Evolutionary conservation across 2,329 filamentous ascomycete genomes (phyloP).

Genomic region (Fusarium camptoceras): DNA sequence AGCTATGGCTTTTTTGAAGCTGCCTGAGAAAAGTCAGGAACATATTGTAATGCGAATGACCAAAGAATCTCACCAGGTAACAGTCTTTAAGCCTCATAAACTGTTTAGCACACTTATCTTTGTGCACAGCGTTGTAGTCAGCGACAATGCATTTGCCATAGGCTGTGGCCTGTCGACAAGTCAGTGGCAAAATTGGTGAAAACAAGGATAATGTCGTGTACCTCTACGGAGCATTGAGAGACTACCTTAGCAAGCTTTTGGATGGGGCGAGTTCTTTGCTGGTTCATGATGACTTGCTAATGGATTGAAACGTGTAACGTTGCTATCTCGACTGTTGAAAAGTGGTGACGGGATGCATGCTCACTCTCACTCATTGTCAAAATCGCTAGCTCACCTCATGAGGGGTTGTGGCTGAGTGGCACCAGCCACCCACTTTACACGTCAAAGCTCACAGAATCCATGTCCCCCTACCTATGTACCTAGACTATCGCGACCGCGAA

Average conservation of each 20-base stretch:
- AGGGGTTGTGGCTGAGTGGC: constrained; percentile 4
- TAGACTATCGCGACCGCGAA: constrained; percentile 41
- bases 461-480: background rate
- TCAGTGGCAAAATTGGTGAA: constrained; percentile 1
- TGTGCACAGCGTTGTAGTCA: constrained; percentile 90
- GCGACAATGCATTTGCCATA: constrained; percentile 93
- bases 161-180: constrained; percentile 71
- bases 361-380: background rate
- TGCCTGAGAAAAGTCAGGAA: constrained; percentile 34
- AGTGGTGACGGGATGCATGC: background rate
- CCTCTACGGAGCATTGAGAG: constrained; percentile 67
- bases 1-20: constrained; percentile 46
- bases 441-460: constrained; percentile 18
- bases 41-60: background rate
- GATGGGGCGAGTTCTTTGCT: constrained; percentile 58
- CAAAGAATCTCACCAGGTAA: constrained; percentile 74
- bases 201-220: constrained; percentile 44
- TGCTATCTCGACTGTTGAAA: background rate
- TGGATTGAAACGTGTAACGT: background rate
- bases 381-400: constrained; percentile 11
- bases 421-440: constrained; percentile 49
- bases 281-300: constrained; percentile 40
- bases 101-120: constrained; percentile 89
- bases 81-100: constrained; percentile 90
- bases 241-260: constrained; percentile 66